Evolutionary conservation across 225 moss, liverwort and hornwort genomes (phyloP).

Genomic region (Pseudisothecium myosuroides): DNA sequence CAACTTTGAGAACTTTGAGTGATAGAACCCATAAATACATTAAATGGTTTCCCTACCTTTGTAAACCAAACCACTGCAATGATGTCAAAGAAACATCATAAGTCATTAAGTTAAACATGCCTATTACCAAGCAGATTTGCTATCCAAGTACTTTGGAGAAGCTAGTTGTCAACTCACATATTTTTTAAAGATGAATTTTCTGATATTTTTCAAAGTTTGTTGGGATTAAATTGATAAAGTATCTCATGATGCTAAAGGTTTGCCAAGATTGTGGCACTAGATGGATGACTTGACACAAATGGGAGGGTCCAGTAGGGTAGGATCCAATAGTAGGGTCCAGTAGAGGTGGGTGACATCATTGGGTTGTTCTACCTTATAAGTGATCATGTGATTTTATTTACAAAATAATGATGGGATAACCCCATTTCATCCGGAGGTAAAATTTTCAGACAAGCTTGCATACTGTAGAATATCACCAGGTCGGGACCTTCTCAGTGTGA

Average conservation of each 20-base stretch:
- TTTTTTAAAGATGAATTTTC: not conserved
- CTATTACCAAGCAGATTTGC: no score
- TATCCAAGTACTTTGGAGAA: no score
- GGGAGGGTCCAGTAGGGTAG: accelerated
- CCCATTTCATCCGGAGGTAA: not conserved
- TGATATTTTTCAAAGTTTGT: not conserved
- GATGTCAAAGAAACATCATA: not conserved
- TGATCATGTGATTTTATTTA: no score
- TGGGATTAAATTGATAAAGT: not conserved
- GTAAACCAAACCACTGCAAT: not conserved
- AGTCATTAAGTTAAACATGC: not conserved
- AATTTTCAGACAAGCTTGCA: not conserved
- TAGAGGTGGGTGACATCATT: not conserved
- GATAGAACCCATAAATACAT: not conserved
- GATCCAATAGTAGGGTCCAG: no score
- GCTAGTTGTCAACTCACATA: accelerated
- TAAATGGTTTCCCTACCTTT: no score
- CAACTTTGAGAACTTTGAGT: not conserved
- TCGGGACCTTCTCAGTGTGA: not conserved
- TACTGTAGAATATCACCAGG: not conserved
- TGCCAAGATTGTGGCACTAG: not conserved
- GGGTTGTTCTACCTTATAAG: no score
- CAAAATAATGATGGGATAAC: not conserved
- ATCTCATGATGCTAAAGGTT: no score
- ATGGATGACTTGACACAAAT: not conserved